A percentile compares a stretch with the other conserved stretches of the same genome.
Evolutionary conservation across 257 asterid genomes (phyloP).

Genomic region (Misopates orontium): DNA sequence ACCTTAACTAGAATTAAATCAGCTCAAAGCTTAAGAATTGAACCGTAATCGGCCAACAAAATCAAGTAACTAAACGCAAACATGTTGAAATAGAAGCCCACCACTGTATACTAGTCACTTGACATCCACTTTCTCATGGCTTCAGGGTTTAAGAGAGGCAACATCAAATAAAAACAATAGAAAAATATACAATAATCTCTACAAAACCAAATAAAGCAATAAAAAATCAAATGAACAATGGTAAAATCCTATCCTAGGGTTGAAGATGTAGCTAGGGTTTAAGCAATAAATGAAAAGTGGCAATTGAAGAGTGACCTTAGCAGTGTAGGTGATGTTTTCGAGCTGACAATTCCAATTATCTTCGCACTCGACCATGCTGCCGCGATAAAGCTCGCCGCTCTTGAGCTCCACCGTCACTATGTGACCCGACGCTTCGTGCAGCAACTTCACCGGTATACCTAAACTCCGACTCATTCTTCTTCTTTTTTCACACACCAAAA

Average conservation of each 20-base stretch:
- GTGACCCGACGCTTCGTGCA: slow-evolving; percentile 96
- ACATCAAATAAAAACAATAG: no score
- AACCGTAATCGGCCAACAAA: no score
- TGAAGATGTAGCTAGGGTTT: slow-evolving; percentile 22
- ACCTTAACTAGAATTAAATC: no score
- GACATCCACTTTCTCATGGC: no score
- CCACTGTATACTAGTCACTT: no score
- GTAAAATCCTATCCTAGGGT: not conserved
- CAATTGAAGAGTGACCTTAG: slow-evolving; percentile 47
- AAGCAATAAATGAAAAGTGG: slow-evolving; percentile 12
- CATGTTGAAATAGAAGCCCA: no score
- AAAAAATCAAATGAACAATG: not conserved
- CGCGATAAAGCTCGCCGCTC: slow-evolving; percentile 92
- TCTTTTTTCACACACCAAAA: no score
- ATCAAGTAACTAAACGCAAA: no score
- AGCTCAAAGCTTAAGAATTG: not conserved
- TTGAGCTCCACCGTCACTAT: slow-evolving; percentile 86
- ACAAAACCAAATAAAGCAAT: not conserved
- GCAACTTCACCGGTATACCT: slow-evolving; percentile 96
- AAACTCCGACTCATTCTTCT: slow-evolving; percentile 78
- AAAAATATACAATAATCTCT: no score
- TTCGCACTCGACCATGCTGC: slow-evolving; percentile 83
- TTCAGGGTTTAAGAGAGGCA: no score
- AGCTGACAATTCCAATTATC: slow-evolving; percentile 66
- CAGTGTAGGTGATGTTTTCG: slow-evolving; percentile 57